Evolutionary conservation across 129 eudicot genomes (phyloP).

Genomic region (Mikania micrantha): DNA sequence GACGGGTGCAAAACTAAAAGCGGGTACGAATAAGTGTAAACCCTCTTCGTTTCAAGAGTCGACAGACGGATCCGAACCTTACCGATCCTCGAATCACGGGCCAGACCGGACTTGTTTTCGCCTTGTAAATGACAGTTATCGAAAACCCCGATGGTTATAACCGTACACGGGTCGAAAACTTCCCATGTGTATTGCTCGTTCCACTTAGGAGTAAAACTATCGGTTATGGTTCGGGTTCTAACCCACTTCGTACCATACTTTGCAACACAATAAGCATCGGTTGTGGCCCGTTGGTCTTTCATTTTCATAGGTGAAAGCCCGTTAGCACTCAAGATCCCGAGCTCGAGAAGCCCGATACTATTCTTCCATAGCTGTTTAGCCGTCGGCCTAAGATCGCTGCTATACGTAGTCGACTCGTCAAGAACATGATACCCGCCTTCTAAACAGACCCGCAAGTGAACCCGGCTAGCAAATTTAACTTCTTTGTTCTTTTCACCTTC

Average conservation of each 20-base stretch:
- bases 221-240: conserved; percentile 38
- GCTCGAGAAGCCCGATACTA: conserved; percentile 43
- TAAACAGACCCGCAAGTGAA: conserved; percentile 40
- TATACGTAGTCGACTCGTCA: conserved; percentile 45
- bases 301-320: conserved; percentile 43
- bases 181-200: conserved; percentile 53
- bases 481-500: conserved; percentile 23
- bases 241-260: conserved; percentile 50
- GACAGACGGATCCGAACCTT: conserved; percentile 45
- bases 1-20: conserved; percentile 43
- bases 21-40: conserved; percentile 44
- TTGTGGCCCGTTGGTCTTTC: conserved; percentile 39
- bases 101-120: conserved; percentile 28
- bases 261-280: conserved; percentile 53
- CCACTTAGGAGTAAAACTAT: conserved; percentile 40
- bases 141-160: conserved; percentile 38
- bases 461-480: conserved; percentile 27
- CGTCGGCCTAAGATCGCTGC: conserved; percentile 46
- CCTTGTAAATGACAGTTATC: conserved; percentile 32
- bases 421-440: conserved; percentile 56
- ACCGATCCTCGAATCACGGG: conserved; percentile 37
- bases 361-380: conserved; percentile 40
- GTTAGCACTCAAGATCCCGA: conserved; percentile 39
- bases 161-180: conserved; percentile 49
- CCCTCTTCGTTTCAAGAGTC: conserved; percentile 41